phyloP scores from a whole-genome alignment of 2,329 filamentous ascomycete genomes.

The Cadophora gregata region DNA sequence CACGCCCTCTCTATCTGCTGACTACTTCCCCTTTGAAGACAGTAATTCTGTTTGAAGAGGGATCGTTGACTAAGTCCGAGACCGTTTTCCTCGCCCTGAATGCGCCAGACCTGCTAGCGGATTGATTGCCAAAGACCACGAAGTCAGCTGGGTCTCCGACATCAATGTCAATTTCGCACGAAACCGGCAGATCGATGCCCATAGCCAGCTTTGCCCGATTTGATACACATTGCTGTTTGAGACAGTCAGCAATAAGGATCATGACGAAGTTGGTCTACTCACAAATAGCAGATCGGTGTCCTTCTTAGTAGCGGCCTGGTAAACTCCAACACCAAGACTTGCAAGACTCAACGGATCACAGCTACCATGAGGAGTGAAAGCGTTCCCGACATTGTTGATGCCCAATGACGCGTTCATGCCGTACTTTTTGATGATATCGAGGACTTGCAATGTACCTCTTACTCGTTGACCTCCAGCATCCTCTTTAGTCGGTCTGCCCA shows the following conservation, averaged over 20 bases:
- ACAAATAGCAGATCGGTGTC: slow-evolving; percentile 65
- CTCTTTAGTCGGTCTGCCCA: slow-evolving; percentile 52
- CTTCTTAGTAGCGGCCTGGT: slow-evolving; percentile 66
- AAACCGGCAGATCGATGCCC: slow-evolving; percentile 30
- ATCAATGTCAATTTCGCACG: slow-evolving; percentile 31
- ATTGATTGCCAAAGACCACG: slow-evolving; percentile 38
- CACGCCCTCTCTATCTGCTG: slow-evolving; percentile 20
- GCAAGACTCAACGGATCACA: slow-evolving; percentile 70
- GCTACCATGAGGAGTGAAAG: slow-evolving; percentile 73
- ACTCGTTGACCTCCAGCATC: slow-evolving; percentile 45
- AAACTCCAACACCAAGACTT: slow-evolving; percentile 67
- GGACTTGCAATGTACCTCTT: slow-evolving; percentile 67
- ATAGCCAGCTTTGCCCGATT: slow-evolving; percentile 42
- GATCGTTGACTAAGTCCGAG: slow-evolving; percentile 42
- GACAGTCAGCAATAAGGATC: slow-evolving; percentile 22
- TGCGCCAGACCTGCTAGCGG: slow-evolving; percentile 20
- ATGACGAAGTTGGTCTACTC: slow-evolving; percentile 39
- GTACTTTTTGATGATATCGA: slow-evolving; percentile 63
- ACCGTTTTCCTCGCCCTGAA: slow-evolving; percentile 40
- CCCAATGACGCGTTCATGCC: slow-evolving; percentile 65
- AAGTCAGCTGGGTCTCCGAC: slow-evolving; percentile 40
- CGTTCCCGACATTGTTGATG: slow-evolving; percentile 77
- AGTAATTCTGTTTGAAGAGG: slow-evolving; percentile 38
- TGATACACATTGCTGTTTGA: slow-evolving; percentile 41
- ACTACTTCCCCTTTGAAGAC: slow-evolving; percentile 37